Base-by-base conservation (phyloP, 257 asterid genomes). In the Capsicum baccatum region DNA sequence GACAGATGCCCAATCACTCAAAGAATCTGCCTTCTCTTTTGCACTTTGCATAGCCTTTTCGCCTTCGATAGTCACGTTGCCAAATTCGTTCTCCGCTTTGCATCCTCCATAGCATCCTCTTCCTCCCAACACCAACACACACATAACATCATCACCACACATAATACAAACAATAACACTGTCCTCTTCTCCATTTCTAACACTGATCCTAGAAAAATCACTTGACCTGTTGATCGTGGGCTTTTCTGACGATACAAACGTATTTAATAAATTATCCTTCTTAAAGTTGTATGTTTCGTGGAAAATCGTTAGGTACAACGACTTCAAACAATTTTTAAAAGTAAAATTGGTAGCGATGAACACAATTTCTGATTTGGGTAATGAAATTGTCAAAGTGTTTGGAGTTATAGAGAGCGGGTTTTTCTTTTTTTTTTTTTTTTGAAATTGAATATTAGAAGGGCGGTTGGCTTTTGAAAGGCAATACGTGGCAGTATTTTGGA, bases 1-100 rank as follows among this genome's bases (percentile, higher is more conserved):
- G 87, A 50, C 73, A 14, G 83, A 4, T 76, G 92, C 92, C 96
- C 92, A 89, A 74, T 78, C 90, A 21, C 93, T 48, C 94, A 91
- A 89, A 59, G 90, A 83, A 63, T 84, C 84, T 48, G 90, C 85
- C 8, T 48, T 81, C 2, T 88, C 88, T 48, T 86, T 83, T 84
- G 59, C 89, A 70, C 56, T 66, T 57, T 67, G 47, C 74, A 12
- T 76, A 74, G 84, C 83, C 62, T 83, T 59, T 10, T 70, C 44
- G 1, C 82, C 59, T 35, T n/a, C 33, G 0, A 37, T 33, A n/a
- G 71, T 83, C 9, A 58, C 9, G 86, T 73, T 3, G 84, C 89
- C 76, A 39, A 19, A 13, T 81, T 84, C 11, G 47, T 58, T 63
- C 55, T 73, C 56, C 52, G 79, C 26, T 79, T 79, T 3, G 83